Conservation (phyloP, 192 early-diverging fungal genomes). For the Powellomyces hirtus region DNA sequence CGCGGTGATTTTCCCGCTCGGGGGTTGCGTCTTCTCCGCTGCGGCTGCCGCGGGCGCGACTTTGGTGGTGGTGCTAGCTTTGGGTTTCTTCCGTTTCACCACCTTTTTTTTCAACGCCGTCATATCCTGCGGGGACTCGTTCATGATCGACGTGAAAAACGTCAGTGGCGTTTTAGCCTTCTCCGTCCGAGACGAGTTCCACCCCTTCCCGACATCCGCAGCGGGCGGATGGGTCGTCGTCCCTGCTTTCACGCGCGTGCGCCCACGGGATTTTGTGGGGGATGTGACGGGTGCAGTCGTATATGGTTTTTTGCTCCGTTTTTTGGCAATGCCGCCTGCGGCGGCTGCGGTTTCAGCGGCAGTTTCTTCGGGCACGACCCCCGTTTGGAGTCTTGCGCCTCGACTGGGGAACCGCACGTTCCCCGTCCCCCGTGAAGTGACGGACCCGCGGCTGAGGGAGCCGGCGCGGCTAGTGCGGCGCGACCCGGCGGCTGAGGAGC, state of each 20-base stretch:
- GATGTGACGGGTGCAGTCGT: too few species aligned
- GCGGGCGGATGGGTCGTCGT: background rate
- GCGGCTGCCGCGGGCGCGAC: background rate
- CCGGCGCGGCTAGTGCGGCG: background rate
- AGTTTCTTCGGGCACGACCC: background rate
- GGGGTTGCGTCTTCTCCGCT: background rate
- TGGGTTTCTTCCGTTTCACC: background rate
- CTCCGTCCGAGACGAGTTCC: conserved; percentile 4
- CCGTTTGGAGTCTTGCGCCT: background rate
- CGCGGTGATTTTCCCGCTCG: conserved; percentile 4
- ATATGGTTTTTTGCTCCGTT: too few species aligned
- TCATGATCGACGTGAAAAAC: background rate
- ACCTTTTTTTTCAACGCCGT: background rate
- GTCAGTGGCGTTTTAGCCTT: background rate
- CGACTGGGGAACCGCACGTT: background rate
- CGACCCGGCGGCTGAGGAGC: background rate
- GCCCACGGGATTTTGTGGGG: background rate
- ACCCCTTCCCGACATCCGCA: background rate
- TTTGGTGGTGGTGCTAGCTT: background rate
- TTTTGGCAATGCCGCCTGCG: background rate
- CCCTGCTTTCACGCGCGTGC: background rate
- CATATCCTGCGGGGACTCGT: background rate
- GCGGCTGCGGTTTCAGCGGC: background rate
- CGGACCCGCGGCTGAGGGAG: background rate
- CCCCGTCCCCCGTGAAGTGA: background rate